Base-by-base conservation (phyloP, 805 yeast genomes). In the Tetrapisispora phaffii region DNA sequence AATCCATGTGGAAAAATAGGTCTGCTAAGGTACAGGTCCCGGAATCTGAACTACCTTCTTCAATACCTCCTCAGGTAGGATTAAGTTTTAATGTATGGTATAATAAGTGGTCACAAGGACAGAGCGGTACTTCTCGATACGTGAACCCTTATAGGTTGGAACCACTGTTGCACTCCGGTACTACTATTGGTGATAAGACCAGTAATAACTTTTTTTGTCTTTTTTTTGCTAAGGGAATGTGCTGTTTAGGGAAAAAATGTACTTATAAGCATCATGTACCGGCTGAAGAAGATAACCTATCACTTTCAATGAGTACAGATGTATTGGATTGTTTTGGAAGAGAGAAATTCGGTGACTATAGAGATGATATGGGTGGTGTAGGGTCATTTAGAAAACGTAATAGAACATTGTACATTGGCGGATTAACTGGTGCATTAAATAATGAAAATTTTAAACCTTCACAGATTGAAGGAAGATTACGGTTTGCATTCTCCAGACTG, bases 291-390 rank as follows among this genome's bases (percentile, higher is more conserved):
- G 96, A 89, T 56, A 62, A 69, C 33, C 70, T 70, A 39, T 72
- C 79, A 2, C 72, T 81, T 1, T 77, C 87, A 0, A 28, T 55
- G 46, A 48, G 50, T 26, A 57, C 56, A n/a, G 57, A 50, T 40
- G 55, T 54, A 0, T 71, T 77, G 22, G 98, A 90, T 64, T 89
- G 97, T 57, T 90, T 90, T 70, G 97, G 97, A 1, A 69, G 98
- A 47, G 95, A 85, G 57, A 86, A 84, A 61, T 82, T 82, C 50
- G 71, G 83, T 1, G 83, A 79, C 40, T 86, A 85, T 56, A 68
- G 88, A 52, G 96, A 90, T 52, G 97, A 90, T 63, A 88, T 88
- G 96, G 79, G 83, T 24, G 98, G 98, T 29, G 82, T 88, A 3
- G 98, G 97, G 0, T 79, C 86, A 21, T 80, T 90, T 58, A 71